Base-by-base conservation (phyloP, 2,329 filamentous ascomycete genomes). In the Stemphylium lycopersici region DNA sequence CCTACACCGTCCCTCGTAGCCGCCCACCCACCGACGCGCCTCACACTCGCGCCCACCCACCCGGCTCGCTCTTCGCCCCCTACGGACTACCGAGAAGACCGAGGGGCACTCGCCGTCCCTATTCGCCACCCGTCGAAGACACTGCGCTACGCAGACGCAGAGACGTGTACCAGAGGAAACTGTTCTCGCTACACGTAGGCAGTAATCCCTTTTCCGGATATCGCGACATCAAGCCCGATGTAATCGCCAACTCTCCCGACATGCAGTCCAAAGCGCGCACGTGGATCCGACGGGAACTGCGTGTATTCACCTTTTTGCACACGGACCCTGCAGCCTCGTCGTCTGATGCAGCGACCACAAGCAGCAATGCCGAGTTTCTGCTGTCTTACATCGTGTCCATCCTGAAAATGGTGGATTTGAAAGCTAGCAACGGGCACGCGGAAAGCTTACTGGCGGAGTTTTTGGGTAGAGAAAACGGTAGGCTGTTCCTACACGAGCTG, bases 301-400 rank as follows among this genome's bases (percentile, higher is more conserved):
- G 87, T 49, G 90, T 96, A 15, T 96, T 97, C 65, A 82, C 84
- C 13, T 95, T 93, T 66, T 79, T 96, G 11, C 77, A 81, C 46
- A 80, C 77, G 29, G 65, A 64, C 54, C 56, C 50, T 2, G 46
- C 61, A 12, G 66, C 66, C 58, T 60, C 58, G 1, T 51, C 63
- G 4, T 57, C 63, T 6, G 41, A 45, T 26, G 63, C 47, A 3
- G 53, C 63, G 2, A 68, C 69, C 15, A 73, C 69, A 36, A 83
- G 83, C 4, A 87, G 84, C 61, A 93, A 93, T 66, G 85, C 89
- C 6, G 92, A 96, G 68, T 96, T 93, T 58, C 75, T 97, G 10
- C 82, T 97, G 8, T 90, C 96, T 67, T 96, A 96, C 71, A 85
- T 96, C 48, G 77, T 97, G 36, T 89, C 89, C 8, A 89, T 97